Evolutionary conservation across 225 moss, liverwort and hornwort species (phyloP).

Genomic region (Sphagnum tenellum): DNA sequence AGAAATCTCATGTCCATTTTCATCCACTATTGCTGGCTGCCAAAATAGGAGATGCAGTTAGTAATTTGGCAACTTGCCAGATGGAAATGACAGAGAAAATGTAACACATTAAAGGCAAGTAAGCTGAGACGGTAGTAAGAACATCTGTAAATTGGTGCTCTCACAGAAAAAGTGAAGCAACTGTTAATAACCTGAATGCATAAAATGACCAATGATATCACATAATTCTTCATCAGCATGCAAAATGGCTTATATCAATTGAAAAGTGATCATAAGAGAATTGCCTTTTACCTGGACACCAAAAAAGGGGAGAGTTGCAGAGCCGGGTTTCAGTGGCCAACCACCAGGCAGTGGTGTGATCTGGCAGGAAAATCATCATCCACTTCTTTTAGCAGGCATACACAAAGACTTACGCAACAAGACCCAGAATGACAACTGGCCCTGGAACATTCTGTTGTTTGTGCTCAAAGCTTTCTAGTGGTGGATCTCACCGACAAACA

Average conservation of each 20-base stretch:
- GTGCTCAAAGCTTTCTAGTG: too few species aligned
- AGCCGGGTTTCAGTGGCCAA: conserved; percentile 91
- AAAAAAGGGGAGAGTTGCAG: conserved; percentile 95
- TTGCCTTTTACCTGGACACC: conserved; percentile 67
- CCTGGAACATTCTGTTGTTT: too few species aligned
- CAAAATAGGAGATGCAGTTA: conserved; percentile 1
- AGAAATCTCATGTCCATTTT: conserved; percentile 69
- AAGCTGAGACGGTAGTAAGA: background rate
- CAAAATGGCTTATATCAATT: background rate
- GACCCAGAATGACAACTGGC: too few species aligned
- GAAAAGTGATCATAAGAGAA: background rate
- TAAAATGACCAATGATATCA: too few species aligned
- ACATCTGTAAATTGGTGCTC: background rate
- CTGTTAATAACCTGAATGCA: background rate
- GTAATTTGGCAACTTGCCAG: background rate
- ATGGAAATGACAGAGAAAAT: background rate
- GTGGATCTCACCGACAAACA: too few species aligned
- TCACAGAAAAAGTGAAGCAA: background rate
- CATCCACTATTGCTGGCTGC: conserved; percentile 92
- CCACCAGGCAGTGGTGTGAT: conserved; percentile 92
- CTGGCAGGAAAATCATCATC: conserved; percentile 22
- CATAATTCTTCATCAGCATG: too few species aligned
- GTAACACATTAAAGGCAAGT: background rate
- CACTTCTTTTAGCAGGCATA: too few species aligned
- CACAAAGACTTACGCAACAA: too few species aligned